These are phyloP conservation scores for Cornus kousa DNA, from an alignment of 148 eudicot species.

Conservation along the genomic window DNA sequence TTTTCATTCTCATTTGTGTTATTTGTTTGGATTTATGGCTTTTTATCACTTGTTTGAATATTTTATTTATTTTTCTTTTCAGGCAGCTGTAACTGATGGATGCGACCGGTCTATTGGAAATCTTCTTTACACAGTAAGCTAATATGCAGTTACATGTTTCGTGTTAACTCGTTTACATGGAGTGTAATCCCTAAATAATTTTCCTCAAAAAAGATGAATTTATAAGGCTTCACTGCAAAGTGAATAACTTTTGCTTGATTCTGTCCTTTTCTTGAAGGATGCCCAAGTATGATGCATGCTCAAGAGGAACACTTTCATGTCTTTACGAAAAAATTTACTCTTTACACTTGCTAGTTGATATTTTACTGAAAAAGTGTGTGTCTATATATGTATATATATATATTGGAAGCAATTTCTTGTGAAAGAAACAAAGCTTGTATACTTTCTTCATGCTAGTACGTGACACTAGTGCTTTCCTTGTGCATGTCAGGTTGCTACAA, in stretches of 20 bases:
- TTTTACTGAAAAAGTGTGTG: too few species aligned
- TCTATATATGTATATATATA: too few species aligned
- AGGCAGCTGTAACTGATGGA: constrained; percentile 85
- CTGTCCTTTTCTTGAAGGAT: too few species aligned
- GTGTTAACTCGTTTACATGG: neutral
- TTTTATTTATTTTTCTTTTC: constrained; percentile 13
- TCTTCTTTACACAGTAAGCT: constrained; percentile 71
- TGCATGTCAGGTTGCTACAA: constrained; percentile 71
- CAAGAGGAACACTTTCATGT: neutral
- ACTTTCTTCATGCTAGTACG: neutral
- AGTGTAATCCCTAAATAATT: neutral
- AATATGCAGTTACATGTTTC: neutral
- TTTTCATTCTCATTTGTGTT: neutral
- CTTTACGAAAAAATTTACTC: neutral
- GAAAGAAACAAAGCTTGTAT: neutral
- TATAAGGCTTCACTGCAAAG: neutral
- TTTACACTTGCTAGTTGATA: neutral
- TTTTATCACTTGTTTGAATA: neutral
- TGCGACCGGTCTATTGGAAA: constrained; percentile 76
- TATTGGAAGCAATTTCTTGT: neutral
- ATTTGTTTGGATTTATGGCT: neutral
- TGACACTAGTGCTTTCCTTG: neutral
- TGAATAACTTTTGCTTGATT: neutral
- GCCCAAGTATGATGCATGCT: neutral
- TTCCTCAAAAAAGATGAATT: neutral